Conservation (phyloP, 2,329 filamentous ascomycete genomes). For the Metarhizium rileyi region DNA sequence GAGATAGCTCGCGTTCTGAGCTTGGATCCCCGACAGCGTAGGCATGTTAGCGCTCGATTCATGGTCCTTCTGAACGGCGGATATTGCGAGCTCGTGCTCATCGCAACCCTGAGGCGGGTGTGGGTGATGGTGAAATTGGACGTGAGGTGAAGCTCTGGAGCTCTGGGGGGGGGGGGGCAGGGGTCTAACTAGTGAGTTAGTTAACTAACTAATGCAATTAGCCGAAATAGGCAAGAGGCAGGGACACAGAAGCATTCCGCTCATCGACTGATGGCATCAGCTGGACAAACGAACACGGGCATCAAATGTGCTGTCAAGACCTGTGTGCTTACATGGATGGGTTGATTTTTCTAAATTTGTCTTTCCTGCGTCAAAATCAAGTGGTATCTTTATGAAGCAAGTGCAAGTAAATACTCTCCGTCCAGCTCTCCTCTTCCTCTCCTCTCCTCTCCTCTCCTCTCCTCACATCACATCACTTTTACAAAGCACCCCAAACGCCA, state of each 20-base stretch:
- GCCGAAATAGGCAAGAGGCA: neutral
- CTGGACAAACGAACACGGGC: neutral
- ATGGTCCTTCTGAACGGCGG: conserved; percentile 16
- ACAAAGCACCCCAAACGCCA: conserved; percentile 49
- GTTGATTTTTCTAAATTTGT: neutral
- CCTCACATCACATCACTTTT: conserved; percentile 5
- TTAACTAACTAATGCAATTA: conserved; percentile 5
- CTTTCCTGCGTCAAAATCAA: neutral
- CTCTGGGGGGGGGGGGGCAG: neutral
- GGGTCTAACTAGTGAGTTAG: no score
- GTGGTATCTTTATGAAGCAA: conserved; percentile 2
- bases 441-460: neutral
- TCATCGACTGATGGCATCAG: no score
- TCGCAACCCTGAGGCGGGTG: neutral
- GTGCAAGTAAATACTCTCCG: neutral
- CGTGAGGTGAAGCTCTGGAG: neutral
- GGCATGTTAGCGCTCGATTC: conserved; percentile 19
- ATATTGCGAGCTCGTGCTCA: neutral
- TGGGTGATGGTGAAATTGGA: conserved; percentile 8
- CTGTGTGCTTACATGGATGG: neutral
- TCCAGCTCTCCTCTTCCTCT: neutral
- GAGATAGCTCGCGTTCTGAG: conserved; percentile 8
- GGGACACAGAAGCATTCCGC: no score
- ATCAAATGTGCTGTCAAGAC: no score
- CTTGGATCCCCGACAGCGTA: conserved; percentile 16